A percentile compares a stretch with the other conserved stretches of the same genome.
These are phyloP conservation scores for Globisporangium lucens DNA, from an alignment of 352 stramenopile genomes.

Conservation along the genomic window DNA sequence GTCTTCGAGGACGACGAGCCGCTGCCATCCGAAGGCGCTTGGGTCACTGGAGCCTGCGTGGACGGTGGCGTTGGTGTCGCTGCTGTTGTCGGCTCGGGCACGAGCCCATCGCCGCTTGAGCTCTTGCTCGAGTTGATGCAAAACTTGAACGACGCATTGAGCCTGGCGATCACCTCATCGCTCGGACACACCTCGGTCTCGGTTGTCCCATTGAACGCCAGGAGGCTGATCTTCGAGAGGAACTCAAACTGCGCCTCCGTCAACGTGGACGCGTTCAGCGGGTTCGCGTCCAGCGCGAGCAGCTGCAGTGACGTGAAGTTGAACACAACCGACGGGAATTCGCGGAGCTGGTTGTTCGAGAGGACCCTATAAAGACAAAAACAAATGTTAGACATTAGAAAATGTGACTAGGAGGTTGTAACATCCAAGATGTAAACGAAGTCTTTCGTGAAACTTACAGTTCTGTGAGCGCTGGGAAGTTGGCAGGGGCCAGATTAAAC, in stretches of 20 bases:
- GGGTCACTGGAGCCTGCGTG: not conserved
- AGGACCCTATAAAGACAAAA: slow-evolving; percentile 27
- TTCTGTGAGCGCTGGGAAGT: slow-evolving; percentile 40
- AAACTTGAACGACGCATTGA: slow-evolving; percentile 63
- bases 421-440: not conserved
- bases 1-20: slow-evolving; percentile 25
- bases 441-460: slow-evolving; percentile 26
- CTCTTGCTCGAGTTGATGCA: slow-evolving; percentile 25
- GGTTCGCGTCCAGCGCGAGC: slow-evolving; percentile 46
- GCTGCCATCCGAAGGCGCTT: not conserved
- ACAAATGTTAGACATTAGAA: not conserved
- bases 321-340: slow-evolving; percentile 54
- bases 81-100: slow-evolving; percentile 14
- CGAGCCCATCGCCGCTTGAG: slow-evolving; percentile 13
- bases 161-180: slow-evolving; percentile 31
- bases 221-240: slow-evolving; percentile 42
- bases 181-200: slow-evolving; percentile 50
- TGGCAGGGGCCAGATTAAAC: slow-evolving; percentile 33
- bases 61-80: not conserved
- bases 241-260: slow-evolving; percentile 48
- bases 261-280: slow-evolving; percentile 49
- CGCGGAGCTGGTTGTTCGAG: slow-evolving; percentile 42
- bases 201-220: slow-evolving; percentile 52
- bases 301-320: slow-evolving; percentile 44
- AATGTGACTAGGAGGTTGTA: not conserved